Evolutionary conservation across 2,329 filamentous ascomycete genomes (phyloP).

Genomic region (Aspergillus sp.): DNA sequence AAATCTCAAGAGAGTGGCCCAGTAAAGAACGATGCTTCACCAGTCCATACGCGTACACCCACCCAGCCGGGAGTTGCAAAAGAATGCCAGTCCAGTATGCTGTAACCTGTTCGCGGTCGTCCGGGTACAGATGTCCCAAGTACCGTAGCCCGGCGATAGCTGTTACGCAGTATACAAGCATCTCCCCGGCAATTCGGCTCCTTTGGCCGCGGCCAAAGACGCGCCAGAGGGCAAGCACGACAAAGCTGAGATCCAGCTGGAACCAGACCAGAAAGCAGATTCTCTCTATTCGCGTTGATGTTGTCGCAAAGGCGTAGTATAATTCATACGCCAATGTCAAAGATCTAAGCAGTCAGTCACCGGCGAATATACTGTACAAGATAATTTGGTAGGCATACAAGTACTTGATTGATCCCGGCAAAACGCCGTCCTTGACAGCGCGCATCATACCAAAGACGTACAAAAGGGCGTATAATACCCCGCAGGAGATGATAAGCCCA

Average conservation of each 20-base stretch:
- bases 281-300: constrained; percentile 13
- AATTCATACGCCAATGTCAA: constrained; percentile 22
- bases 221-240: constrained; percentile 6
- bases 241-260: constrained; percentile 16
- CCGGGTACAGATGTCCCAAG: constrained; percentile 13
- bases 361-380: not conserved
- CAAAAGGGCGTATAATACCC: constrained; percentile 19
- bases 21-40: constrained; percentile 12
- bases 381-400: constrained; percentile 5
- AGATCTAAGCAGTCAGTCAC: constrained; percentile 12
- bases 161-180: constrained; percentile 2
- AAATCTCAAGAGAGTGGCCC: constrained; percentile 21
- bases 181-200: constrained; percentile 7
- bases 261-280: constrained; percentile 21
- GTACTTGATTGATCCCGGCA: constrained; percentile 4
- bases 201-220: constrained; percentile 7
- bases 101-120: constrained; percentile 22
- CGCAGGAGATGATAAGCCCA: constrained; percentile 22
- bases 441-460: constrained; percentile 19
- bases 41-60: constrained; percentile 14
- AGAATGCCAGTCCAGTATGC: constrained; percentile 24
- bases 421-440: constrained; percentile 12
- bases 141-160: constrained; percentile 4
- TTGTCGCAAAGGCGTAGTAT: constrained; percentile 19
- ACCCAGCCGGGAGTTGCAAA: constrained; percentile 22